These are phyloP conservation scores for Fraxinus baroniana DNA, from an alignment of 305 asterid genomes.

Conservation along the genomic window DNA sequence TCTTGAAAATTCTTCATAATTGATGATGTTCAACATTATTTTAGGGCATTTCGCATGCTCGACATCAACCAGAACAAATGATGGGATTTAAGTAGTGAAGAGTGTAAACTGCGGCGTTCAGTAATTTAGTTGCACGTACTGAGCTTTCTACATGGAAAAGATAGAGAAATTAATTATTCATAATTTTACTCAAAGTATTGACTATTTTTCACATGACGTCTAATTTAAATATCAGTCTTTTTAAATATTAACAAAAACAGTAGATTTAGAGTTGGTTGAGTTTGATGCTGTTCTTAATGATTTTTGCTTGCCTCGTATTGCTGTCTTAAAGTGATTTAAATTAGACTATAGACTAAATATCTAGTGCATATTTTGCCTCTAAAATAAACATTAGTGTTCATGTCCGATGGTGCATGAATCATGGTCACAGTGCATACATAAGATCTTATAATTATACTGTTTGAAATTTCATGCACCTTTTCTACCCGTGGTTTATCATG, in stretches of 20 bases:
- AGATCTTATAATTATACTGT: not conserved
- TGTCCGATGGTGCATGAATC: not conserved
- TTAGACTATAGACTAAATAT: not conserved
- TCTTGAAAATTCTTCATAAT: not conserved
- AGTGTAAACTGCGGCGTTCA: not conserved
- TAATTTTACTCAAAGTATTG: not conserved
- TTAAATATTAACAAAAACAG: not conserved
- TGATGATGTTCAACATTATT: not conserved
- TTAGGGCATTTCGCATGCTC: not conserved
- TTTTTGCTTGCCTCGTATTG: not conserved
- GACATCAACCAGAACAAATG: not conserved
- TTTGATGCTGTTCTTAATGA: not conserved
- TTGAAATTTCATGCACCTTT: not conserved
- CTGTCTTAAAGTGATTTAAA: slow-evolving; percentile 2
- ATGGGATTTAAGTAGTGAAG: not conserved
- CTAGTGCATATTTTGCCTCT: not conserved
- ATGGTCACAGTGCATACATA: not conserved
- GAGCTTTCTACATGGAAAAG: not conserved
- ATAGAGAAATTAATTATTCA: not conserved
- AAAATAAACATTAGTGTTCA: not conserved
- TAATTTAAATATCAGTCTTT: not conserved
- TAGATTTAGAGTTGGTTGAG: not conserved
- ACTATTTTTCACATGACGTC: not conserved
- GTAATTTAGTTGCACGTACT: not conserved
- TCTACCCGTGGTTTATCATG: not conserved